A percentile compares a stretch with the other conserved stretches of the same genome.
Conservation (phyloP, 1,284 basidiomycete genomes). For the Ceratobasidium sp. region DNA sequence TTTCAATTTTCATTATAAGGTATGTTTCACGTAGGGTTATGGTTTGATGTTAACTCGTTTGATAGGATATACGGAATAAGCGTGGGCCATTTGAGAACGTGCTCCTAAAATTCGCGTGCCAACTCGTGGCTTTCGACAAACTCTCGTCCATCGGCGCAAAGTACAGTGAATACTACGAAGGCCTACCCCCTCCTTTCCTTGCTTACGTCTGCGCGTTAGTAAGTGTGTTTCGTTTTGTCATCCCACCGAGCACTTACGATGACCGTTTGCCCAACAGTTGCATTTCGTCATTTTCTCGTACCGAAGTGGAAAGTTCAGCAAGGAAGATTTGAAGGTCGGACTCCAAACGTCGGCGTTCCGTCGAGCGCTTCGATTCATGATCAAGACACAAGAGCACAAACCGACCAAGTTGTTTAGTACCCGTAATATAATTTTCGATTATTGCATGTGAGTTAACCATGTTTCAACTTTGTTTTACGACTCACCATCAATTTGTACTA, state of each 20-base stretch:
- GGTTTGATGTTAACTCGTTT: not conserved
- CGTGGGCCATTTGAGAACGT: not conserved
- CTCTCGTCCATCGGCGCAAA: not conserved
- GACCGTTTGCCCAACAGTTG: not conserved
- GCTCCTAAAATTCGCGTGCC: not conserved
- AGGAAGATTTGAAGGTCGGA: not conserved
- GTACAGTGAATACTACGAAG: not conserved
- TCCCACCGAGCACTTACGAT: no score
- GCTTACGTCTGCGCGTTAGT: not conserved
- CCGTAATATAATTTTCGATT: not conserved
- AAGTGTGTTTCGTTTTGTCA: not conserved
- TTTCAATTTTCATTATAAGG: not conserved
- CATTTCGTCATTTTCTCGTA: not conserved
- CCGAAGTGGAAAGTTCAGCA: not conserved
- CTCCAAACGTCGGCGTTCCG: not conserved
- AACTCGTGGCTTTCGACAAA: not conserved
- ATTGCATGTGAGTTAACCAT: not conserved
- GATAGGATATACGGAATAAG: not conserved
- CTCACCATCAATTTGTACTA: not conserved
- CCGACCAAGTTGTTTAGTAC: not conserved
- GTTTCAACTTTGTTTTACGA: not conserved
- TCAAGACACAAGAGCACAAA: not conserved
- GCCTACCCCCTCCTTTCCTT: not conserved
- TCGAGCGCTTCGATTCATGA: not conserved
- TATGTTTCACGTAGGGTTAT: not conserved